These are phyloP conservation scores for Gossypium raimondii DNA, from an alignment of 345 rosid genomes.

Conservation along the genomic window DNA sequence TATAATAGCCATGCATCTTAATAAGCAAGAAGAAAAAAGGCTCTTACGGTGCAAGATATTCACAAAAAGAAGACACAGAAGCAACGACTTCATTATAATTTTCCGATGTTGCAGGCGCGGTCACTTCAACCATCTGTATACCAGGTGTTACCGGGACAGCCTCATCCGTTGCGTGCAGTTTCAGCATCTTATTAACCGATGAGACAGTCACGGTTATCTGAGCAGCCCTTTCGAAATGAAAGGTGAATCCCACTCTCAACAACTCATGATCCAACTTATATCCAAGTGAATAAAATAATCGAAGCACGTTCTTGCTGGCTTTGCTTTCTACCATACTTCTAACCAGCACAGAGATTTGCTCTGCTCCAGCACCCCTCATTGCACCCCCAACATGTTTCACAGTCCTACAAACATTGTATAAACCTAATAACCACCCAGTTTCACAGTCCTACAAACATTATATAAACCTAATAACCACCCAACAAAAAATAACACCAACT, in stretches of 20 bases:
- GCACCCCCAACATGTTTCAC: slow-evolving; percentile 92
- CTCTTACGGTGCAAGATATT: slow-evolving; percentile 93
- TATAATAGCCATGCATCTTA: not conserved
- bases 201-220: slow-evolving; percentile 76
- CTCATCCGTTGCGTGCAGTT: slow-evolving; percentile 80
- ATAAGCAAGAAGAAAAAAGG: not conserved
- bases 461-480: not conserved
- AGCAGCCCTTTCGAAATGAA: slow-evolving; percentile 75
- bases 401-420: slow-evolving; percentile 41
- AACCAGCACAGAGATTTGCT: slow-evolving; percentile 79
- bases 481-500: not conserved
- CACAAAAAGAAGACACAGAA: slow-evolving; percentile 81
- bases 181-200: slow-evolving; percentile 76
- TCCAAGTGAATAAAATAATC: slow-evolving; percentile 71
- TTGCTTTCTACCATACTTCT: slow-evolving; percentile 84
- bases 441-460: slow-evolving; percentile 57
- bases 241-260: slow-evolving; percentile 83
- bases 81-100: slow-evolving; percentile 77
- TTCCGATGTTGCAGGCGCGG: slow-evolving; percentile 86
- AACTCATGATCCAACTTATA: slow-evolving; percentile 92
- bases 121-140: slow-evolving; percentile 94
- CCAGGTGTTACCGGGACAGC: slow-evolving; percentile 93
- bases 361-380: slow-evolving; percentile 90
- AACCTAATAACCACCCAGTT: slow-evolving; percentile 24
- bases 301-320: slow-evolving; percentile 86